A percentile compares a stretch with the other conserved stretches of the same genome.
phyloP scores from a whole-genome alignment of 345 rosid species.

The Gossypium thurberi region DNA sequence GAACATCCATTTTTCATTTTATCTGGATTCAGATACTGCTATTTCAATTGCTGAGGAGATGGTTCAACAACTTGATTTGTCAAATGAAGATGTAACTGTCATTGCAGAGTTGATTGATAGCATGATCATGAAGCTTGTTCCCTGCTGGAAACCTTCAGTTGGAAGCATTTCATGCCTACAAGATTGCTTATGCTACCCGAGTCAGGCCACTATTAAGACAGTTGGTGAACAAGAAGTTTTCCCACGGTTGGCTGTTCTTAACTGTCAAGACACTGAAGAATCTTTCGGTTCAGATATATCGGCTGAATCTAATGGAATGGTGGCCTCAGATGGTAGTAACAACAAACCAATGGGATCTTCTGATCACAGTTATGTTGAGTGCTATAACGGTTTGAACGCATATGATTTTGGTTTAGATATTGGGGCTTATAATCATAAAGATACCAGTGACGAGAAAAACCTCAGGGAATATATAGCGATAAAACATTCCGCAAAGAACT shows the following conservation, averaged over 20 bases:
- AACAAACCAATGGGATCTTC: slow-evolving; percentile 26
- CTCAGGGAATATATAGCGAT: slow-evolving; percentile 18
- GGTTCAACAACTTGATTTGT: slow-evolving; percentile 74
- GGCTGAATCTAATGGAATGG: slow-evolving; percentile 34
- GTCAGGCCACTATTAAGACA: neutral
- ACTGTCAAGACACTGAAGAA: slow-evolving; percentile 22
- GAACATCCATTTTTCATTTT: slow-evolving; percentile 66
- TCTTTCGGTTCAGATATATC: slow-evolving; percentile 45
- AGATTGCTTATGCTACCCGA: slow-evolving; percentile 11
- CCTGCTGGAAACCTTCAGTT: slow-evolving; percentile 28
- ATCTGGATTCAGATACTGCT: slow-evolving; percentile 65
- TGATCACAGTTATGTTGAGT: slow-evolving; percentile 19
- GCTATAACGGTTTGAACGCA: neutral
- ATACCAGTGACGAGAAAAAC: neutral
- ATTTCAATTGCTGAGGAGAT: slow-evolving; percentile 71
- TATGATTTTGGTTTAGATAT: slow-evolving; percentile 13
- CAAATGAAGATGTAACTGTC: slow-evolving; percentile 46
- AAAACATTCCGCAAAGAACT: slow-evolving; percentile 24
- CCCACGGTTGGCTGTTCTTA: slow-evolving; percentile 8
- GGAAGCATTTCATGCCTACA: slow-evolving; percentile 16
- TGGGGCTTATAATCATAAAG: slow-evolving; percentile 18
- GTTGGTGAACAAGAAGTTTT: slow-evolving; percentile 11
- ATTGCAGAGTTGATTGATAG: slow-evolving; percentile 72
- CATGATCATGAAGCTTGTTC: slow-evolving; percentile 47
- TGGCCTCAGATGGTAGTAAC: slow-evolving; percentile 18